These are phyloP conservation scores for Rubroshorea leprosula DNA, from an alignment of 345 rosid genomes.

Conservation along the genomic window DNA sequence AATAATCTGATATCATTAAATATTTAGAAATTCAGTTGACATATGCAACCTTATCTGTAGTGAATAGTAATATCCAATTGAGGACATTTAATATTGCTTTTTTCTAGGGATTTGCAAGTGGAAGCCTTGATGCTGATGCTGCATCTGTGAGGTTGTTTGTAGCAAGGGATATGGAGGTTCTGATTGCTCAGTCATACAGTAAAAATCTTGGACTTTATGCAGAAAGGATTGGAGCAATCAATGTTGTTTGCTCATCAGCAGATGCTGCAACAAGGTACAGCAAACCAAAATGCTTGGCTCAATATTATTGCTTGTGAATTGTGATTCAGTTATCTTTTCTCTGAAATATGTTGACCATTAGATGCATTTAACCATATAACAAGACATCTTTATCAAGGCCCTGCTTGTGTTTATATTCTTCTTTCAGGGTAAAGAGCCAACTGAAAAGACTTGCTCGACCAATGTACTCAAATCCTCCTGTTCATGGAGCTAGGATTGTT, in stretches of 20 bases:
- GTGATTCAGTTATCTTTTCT: not conserved
- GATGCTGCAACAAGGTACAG: constrained; percentile 79
- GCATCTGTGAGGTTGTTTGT: constrained; percentile 85
- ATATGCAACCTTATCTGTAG: not conserved
- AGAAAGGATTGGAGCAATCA: constrained; percentile 90
- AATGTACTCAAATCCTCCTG: constrained; percentile 96
- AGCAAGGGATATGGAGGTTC: constrained; percentile 74
- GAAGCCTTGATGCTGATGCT: constrained; percentile 94
- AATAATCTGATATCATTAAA: not conserved
- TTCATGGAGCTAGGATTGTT: constrained; percentile 92
- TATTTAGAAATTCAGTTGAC: not conserved
- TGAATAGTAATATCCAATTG: constrained; percentile 4
- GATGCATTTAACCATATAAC: not conserved
- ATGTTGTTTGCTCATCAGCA: constrained; percentile 75
- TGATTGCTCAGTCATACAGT: constrained; percentile 95
- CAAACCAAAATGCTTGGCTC: constrained; percentile 2
- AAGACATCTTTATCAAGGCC: not conserved
- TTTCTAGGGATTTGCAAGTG: constrained; percentile 92
- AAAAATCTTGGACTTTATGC: constrained; percentile 91
- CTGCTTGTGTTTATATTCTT: not conserved
- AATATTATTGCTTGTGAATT: not conserved
- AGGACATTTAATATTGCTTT: constrained; percentile 11
- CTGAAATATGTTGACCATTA: too few species aligned
- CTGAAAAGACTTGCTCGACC: constrained; percentile 94
- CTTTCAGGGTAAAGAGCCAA: constrained; percentile 92